phyloP scores from a whole-genome alignment of 495 filamentous ascomycete species.

The Penicillium fimorum region DNA sequence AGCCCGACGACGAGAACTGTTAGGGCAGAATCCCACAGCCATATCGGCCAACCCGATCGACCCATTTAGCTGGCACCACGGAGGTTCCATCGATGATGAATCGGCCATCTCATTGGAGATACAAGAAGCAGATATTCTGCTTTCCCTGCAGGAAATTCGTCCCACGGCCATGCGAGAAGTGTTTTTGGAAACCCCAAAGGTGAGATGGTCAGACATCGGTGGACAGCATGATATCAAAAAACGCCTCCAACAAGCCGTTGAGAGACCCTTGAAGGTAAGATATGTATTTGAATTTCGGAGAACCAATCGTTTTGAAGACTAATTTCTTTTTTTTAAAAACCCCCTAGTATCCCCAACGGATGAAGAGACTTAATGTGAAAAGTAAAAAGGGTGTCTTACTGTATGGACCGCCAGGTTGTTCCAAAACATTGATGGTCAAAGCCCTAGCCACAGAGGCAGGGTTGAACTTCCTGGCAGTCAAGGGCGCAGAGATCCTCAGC shows the following conservation, averaged over 20 bases:
- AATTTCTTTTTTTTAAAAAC: background rate
- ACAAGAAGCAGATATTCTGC: constrained; percentile 50
- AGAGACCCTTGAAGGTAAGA: constrained; percentile 64
- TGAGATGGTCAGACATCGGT: constrained; percentile 87
- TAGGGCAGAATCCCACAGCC: constrained; percentile 8
- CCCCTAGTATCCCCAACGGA: constrained; percentile 54
- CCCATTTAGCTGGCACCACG: background rate
- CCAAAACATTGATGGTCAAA: constrained; percentile 91
- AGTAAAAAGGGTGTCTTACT: constrained; percentile 82
- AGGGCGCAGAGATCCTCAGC: constrained; percentile 91
- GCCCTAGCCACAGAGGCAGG: constrained; percentile 89
- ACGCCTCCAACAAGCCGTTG: constrained; percentile 60
- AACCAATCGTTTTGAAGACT: constrained; percentile 2
- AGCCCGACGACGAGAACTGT: constrained; percentile 36
- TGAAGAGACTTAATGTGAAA: constrained; percentile 58
- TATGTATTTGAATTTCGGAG: background rate
- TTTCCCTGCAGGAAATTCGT: constrained; percentile 56
- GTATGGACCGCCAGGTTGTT: constrained; percentile 94
- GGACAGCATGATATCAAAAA: constrained; percentile 81
- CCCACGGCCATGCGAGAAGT: constrained; percentile 91
- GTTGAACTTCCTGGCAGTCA: constrained; percentile 92
- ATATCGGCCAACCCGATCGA: background rate
- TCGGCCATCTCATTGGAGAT: constrained; percentile 29
- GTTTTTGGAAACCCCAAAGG: constrained; percentile 81
- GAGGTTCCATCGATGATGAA: constrained; percentile 9